Evolutionary conservation across 1,284 basidiomycete genomes (phyloP).

Genomic region (Sporisorium graminicola): DNA sequence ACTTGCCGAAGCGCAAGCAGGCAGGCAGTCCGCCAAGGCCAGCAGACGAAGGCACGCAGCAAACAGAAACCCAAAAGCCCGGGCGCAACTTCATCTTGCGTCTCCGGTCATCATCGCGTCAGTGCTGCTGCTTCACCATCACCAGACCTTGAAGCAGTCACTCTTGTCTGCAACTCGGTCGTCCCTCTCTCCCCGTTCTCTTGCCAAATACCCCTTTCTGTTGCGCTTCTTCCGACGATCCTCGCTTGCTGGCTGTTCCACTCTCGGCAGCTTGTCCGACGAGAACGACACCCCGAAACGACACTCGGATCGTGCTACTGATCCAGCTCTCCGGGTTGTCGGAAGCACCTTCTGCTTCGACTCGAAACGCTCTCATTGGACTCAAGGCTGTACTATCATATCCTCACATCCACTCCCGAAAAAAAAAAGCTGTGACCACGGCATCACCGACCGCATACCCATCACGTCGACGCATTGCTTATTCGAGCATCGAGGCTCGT

Average conservation of each 20-base stretch:
- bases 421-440: neutral
- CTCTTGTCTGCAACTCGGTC: neutral
- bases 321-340: neutral
- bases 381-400: neutral
- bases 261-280: slow-evolving; percentile 3
- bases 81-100: neutral
- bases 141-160: neutral
- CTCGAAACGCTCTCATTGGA: neutral
- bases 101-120: neutral
- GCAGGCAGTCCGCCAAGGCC: neutral
- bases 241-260: neutral
- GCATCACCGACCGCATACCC: slow-evolving; percentile 4
- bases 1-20: neutral
- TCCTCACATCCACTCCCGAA: neutral
- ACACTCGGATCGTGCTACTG: slow-evolving; percentile 4
- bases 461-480: neutral
- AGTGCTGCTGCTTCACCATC: neutral
- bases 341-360: neutral
- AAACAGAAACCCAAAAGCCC: too few relatives aligned
- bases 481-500: neutral
- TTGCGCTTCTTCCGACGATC: neutral
- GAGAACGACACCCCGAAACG: neutral
- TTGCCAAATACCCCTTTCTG: neutral
- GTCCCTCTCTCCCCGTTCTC: neutral
- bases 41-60: neutral